Evolutionary conservation across 306 rosid species (phyloP).

Genomic region (Pueraria montana): DNA sequence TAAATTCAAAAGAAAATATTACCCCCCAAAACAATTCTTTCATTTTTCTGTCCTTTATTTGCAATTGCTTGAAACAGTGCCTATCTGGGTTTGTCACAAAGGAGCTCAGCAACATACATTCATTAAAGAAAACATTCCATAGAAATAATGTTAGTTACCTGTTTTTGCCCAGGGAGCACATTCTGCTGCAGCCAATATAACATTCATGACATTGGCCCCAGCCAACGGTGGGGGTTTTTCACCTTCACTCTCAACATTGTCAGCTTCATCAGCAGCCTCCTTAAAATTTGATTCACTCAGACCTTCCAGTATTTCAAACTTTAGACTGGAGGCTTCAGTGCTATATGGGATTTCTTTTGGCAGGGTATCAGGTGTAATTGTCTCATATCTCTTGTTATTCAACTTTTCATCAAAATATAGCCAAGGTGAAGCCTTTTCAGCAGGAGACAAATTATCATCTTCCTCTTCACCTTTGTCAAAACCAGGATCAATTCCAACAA

Average conservation of each 20-base stretch:
- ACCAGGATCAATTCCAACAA: conserved; percentile 42
- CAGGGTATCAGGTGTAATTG: conserved; percentile 47
- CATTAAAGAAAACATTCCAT: conserved; percentile 26
- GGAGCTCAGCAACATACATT: conserved; percentile 16
- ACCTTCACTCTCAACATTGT: conserved; percentile 45
- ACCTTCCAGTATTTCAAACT: conserved; percentile 46
- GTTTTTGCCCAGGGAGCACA: conserved; percentile 96
- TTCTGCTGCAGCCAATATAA: conserved; percentile 87
- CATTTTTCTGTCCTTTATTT: background rate
- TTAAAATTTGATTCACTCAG: conserved; percentile 43
- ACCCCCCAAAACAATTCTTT: background rate
- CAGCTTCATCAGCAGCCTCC: conserved; percentile 45
- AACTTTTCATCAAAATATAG: conserved; percentile 43
- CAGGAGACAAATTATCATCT: conserved; percentile 43
- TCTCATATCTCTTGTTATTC: conserved; percentile 45
- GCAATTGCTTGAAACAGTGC: too few relatives aligned
- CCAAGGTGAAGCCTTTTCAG: conserved; percentile 45
- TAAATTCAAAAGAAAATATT: background rate
- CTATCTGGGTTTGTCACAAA: conserved; percentile 10
- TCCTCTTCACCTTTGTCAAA: conserved; percentile 50
- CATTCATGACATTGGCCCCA: conserved; percentile 87
- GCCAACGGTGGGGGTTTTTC: conserved; percentile 82
- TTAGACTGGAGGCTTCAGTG: conserved; percentile 32
- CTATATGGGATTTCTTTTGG: conserved; percentile 50
- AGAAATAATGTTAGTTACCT: conserved; percentile 60